Base-by-base conservation (phyloP, 148 eudicot genomes). In the Nepenthes gracilis region DNA sequence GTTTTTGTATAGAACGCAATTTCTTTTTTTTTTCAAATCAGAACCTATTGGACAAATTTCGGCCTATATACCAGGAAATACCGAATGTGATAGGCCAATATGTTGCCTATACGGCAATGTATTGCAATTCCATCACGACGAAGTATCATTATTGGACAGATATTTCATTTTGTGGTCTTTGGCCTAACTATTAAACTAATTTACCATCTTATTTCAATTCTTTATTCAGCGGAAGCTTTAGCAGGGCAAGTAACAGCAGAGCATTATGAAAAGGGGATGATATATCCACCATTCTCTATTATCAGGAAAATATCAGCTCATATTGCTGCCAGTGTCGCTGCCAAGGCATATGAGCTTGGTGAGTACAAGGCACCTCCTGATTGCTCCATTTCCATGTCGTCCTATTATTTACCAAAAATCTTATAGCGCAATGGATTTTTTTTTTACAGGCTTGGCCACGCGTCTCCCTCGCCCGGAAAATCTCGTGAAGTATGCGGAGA, bases 291-390 rank as follows among this genome's bases (percentile, higher is more conserved):
- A 47, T 72, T 87, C 63, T 43, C 84, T 32, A 80, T 73, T 36
- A 91, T 91, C 73, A 78, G 97, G 77, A 85, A 85, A 64, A 91
- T 91, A 70, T 91, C 96, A 11, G 90, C 92, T 40, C 70, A 78
- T 35, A 83, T 91, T 73, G 97, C 97, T 73, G 97, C 97, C 34
- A 83, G 60, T 58, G 93, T 91, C 49, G 97, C 97, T 68, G 90
- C 97, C 57, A 87, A 85, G 74, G 95, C 83, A 59, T 87, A 91
- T 67, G 97, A 87, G 53, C 84, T 91, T 11, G 92, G 97, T 87
- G 12, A 70, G 87, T 54, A 5, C 50, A 47, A 12, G 35, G 33
- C 5, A 12, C 11, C 62, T 36, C 14, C 5, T 9, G 11, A 12
- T 9, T 33, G 33, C 10, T 9, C 14, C 6, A n/a, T 1, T 5